Conservation (phyloP, 768 basidiomycete species). For the Phanerodontia chrysosporium region DNA sequence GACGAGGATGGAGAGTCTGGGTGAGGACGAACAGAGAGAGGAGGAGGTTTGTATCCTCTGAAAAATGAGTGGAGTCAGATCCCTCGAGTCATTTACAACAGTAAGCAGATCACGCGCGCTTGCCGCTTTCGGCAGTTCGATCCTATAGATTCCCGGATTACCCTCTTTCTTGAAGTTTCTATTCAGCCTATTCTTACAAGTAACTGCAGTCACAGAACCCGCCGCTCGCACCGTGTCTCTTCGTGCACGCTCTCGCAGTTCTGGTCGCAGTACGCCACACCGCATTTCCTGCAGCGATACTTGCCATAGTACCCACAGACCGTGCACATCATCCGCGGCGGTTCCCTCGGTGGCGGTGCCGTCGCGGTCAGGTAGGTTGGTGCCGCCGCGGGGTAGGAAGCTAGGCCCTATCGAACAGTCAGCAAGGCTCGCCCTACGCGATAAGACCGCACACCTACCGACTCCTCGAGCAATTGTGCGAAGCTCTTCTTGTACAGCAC, state of each 20-base stretch:
- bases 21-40: neutral
- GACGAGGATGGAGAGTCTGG: neutral
- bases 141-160: neutral
- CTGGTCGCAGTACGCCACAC: slow-evolving; percentile 69
- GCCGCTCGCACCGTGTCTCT: slow-evolving; percentile 78
- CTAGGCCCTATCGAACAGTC: slow-evolving; percentile 45
- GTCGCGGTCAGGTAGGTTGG: slow-evolving; percentile 72
- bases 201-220: slow-evolving; percentile 43
- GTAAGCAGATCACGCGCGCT: slow-evolving; percentile 1
- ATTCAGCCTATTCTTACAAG: neutral
- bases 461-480: slow-evolving; percentile 69
- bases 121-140: neutral
- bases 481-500: slow-evolving; percentile 82
- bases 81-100: neutral
- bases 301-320: slow-evolving; percentile 83
- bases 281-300: slow-evolving; percentile 77
- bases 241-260: slow-evolving; percentile 71
- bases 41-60: neutral
- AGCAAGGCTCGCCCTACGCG: neutral
- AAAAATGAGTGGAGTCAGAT: slow-evolving; percentile 10
- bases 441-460: slow-evolving; percentile 46
- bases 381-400: slow-evolving; percentile 43
- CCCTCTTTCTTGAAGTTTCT: neutral
- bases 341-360: slow-evolving; percentile 54
- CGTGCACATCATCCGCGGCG: slow-evolving; percentile 73